Evolutionary conservation across 441 rosid species (phyloP).

Genomic region (Bocquillonia castaneifolia): DNA sequence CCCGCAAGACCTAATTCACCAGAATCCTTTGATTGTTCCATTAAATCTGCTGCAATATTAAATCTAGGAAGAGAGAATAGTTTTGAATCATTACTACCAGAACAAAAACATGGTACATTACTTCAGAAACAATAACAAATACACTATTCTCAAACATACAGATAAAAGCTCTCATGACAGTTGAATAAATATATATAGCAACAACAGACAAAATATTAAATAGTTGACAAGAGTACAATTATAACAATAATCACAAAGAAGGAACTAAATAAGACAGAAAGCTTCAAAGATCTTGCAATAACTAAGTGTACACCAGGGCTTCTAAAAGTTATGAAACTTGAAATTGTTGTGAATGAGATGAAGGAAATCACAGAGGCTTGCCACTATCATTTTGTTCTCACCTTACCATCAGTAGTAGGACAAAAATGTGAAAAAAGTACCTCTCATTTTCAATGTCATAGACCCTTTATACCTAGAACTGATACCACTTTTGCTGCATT

Average conservation of each 20-base stretch:
- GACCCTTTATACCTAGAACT: background rate
- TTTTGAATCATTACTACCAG: constrained; percentile 16
- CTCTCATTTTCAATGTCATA: background rate
- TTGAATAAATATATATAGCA: constrained; percentile 4
- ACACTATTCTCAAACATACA: background rate
- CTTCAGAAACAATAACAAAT: constrained; percentile 17
- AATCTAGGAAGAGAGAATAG: constrained; percentile 54
- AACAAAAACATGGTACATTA: constrained; percentile 18
- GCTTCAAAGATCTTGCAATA: background rate
- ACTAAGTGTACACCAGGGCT: background rate
- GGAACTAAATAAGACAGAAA: constrained; percentile 18
- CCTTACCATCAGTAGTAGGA: background rate
- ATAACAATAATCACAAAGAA: constrained; percentile 14
- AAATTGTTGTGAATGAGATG: background rate
- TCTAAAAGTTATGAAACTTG: background rate
- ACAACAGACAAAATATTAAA: background rate
- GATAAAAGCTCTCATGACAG: constrained; percentile 8
- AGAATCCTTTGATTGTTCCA: constrained; percentile 65
- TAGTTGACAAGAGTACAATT: constrained; percentile 17
- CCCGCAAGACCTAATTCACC: constrained; percentile 88
- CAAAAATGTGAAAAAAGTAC: background rate
- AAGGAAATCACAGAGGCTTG: background rate
- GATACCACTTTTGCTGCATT: background rate
- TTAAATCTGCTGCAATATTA: constrained; percentile 92
- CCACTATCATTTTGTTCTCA: background rate